These are phyloP conservation scores for Ogataea pini DNA, from an alignment of 805 yeast species.

Conservation along the genomic window DNA sequence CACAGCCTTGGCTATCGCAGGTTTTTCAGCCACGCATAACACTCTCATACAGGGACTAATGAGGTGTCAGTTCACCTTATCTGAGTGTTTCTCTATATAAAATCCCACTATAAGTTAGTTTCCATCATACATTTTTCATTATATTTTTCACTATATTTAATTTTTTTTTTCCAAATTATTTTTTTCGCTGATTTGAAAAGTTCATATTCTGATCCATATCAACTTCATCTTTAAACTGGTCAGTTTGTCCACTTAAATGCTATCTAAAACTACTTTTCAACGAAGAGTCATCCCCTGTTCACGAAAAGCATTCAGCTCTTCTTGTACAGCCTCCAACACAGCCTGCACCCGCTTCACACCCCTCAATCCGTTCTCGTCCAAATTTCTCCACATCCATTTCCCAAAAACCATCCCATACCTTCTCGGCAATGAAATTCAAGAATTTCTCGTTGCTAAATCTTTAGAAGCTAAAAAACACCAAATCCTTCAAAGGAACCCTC, in stretches of 20 bases:
- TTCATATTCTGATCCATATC: no score
- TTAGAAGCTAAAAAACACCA: conserved; percentile 49
- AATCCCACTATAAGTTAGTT: no score
- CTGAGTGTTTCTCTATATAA: no score
- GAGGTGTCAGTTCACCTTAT: no score
- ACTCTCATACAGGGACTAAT: no score
- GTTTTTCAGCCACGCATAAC: conserved; percentile 96
- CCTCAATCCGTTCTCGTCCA: conserved; percentile 30
- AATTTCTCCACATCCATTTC: conserved; percentile 47
- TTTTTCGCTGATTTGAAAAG: neutral
- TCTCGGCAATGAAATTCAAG: conserved; percentile 58
- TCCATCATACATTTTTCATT: no score
- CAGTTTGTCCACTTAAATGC: no score
- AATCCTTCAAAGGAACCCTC: conserved; percentile 25
- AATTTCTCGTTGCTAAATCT: conserved; percentile 54
- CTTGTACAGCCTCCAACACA: no score
- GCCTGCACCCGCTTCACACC: conserved; percentile 17
- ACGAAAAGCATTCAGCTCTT: no score
- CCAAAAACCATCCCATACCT: conserved; percentile 40
- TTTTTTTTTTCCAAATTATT: neutral
- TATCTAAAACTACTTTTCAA: no score
- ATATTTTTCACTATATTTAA: neutral
- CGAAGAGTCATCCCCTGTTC: no score
- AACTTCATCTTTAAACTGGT: no score
- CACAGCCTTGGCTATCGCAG: conserved; percentile 88